These are phyloP conservation scores for Schizophyllum commune DNA, from an alignment of 1,284 basidiomycete genomes.

Conservation along the genomic window DNA sequence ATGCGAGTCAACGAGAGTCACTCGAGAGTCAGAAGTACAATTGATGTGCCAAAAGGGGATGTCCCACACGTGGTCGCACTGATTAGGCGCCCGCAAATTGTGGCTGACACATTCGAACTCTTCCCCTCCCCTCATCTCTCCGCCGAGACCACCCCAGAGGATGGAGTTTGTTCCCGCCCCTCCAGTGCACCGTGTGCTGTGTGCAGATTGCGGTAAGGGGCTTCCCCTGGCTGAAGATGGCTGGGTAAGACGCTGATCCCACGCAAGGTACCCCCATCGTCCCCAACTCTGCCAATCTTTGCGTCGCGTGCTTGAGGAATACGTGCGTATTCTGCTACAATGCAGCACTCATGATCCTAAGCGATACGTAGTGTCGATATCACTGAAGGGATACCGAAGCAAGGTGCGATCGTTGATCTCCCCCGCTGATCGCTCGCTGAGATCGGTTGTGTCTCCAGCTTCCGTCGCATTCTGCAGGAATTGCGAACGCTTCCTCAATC, in stretches of 20 bases:
- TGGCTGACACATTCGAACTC: too few relatives aligned
- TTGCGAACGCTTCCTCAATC: constrained; percentile 93
- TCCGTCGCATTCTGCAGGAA: constrained; percentile 93
- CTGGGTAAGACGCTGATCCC: neutral
- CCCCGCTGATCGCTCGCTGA: neutral
- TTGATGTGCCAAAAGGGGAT: too few relatives aligned
- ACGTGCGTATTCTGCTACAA: constrained; percentile 38
- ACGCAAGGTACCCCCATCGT: constrained; percentile 81
- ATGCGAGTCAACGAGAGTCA: too few relatives aligned
- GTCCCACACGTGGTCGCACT: too few relatives aligned
- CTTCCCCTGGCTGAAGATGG: neutral
- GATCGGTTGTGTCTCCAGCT: constrained; percentile 36
- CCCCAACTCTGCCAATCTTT: constrained; percentile 94
- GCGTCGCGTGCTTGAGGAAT: constrained; percentile 87
- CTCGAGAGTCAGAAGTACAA: too few relatives aligned
- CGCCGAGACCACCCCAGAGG: too few relatives aligned
- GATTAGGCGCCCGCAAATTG: too few relatives aligned
- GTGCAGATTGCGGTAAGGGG: constrained; percentile 71
- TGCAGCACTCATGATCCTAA: neutral
- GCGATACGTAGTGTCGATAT: constrained; percentile 82
- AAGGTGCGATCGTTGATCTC: constrained; percentile 43
- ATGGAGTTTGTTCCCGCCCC: constrained; percentile 75
- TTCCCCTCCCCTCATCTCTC: too few relatives aligned
- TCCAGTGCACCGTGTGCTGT: constrained; percentile 69
- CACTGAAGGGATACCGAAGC: constrained; percentile 97